Evolutionary conservation across 2,329 filamentous ascomycete species (phyloP), one percentile per base, ranked within the genome.

Genomic region (Mollisia scopiformis): DNA sequence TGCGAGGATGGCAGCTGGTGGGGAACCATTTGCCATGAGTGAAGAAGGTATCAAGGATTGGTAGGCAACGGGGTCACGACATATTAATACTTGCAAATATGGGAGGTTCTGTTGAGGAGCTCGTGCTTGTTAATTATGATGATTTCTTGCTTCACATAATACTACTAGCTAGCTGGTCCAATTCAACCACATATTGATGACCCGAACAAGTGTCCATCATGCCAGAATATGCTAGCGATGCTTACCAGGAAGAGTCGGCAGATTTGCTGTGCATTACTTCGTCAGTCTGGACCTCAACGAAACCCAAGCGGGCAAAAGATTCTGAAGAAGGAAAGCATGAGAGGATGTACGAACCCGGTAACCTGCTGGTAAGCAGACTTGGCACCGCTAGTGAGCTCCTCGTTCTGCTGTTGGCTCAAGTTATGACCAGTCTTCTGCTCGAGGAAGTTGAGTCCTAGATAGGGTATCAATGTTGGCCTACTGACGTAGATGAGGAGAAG

Each of bases 1-100:
- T 72, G 88, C 89, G 13, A 87, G 74, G 63, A 67, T 64, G 3
- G 66, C 65, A 13, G 73, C 73, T 25, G 68, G 67, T 28, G 69
- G 68, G 6, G 74, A 73, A 31, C 31, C 63, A 8, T 63, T 67
- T 54, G 55, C 43, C 14, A 56, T 70, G 43, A 52, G 47, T 30
- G 59, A 66, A 13, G 49, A 72, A 43, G 69, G 66, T 11, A 57
- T 73, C 6, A 72, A 64, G 59, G 71, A 74, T 57, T 74, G 70
- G 70, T 74, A 66, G 54, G n/a, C n/a, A 46, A 19, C n/a, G n/a
- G 39, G n/a, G 39, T 10, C 8, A 10, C n/a, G 39, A n/a, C n/a
- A 37, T 3, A 13, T 47, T 47, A 4, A 47, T n/a, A 13, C 25
- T 27, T 10, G 39, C 39, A 10, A 43, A n/a, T 23, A 43, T 43